Percentiles rank a stretch among this genome's conserved stretches.
phyloP scores from a whole-genome alignment of 495 filamentous ascomycete genomes.

The Bombardia bombarda region DNA sequence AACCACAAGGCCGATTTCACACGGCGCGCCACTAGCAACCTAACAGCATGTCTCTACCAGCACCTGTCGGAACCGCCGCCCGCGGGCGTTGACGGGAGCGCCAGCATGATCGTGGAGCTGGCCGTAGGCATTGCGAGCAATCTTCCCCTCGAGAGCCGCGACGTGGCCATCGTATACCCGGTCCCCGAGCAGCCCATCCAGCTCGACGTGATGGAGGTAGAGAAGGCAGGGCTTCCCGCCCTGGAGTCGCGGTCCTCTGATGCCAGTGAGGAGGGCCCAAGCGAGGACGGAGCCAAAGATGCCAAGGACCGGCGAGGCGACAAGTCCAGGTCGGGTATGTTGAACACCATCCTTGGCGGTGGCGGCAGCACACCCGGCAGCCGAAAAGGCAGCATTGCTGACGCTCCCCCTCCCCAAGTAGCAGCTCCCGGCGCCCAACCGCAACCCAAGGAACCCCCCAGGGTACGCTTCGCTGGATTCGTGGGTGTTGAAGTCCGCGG shows the following conservation, averaged over 20 bases:
- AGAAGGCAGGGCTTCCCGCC: conserved; percentile 62
- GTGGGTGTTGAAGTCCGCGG: conserved; percentile 79
- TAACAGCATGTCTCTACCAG: conserved; percentile 60
- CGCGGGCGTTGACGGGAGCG: conserved; percentile 67
- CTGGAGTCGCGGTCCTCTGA: conserved; percentile 51
- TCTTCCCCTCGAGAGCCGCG: conserved; percentile 83
- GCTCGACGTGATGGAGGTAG: conserved; percentile 73
- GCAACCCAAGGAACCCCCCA: conserved; percentile 33
- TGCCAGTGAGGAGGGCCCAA: conserved; percentile 35
- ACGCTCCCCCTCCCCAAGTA: conserved; percentile 22
- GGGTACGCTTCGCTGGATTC: conserved; percentile 78
- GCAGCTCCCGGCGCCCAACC: conserved; percentile 23
- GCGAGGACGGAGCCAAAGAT: conserved; percentile 35
- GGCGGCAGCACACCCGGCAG: conserved; percentile 19
- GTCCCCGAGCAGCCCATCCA: conserved; percentile 60
- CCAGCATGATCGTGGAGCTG: conserved; percentile 88
- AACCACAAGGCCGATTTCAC: conserved; percentile 60
- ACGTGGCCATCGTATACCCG: conserved; percentile 81
- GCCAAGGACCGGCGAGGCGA: conserved; percentile 31
- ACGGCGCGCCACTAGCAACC: conserved; percentile 57
- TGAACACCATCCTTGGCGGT: conserved; percentile 23
- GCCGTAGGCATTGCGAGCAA: conserved; percentile 80
- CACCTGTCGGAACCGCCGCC: conserved; percentile 70
- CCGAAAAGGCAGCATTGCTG: conserved; percentile 30
- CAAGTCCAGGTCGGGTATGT: conserved; percentile 31